These are phyloP conservation scores for Panicum virgatum DNA, from an alignment of 202 grass and related monocot species.

Conservation along the genomic window DNA sequence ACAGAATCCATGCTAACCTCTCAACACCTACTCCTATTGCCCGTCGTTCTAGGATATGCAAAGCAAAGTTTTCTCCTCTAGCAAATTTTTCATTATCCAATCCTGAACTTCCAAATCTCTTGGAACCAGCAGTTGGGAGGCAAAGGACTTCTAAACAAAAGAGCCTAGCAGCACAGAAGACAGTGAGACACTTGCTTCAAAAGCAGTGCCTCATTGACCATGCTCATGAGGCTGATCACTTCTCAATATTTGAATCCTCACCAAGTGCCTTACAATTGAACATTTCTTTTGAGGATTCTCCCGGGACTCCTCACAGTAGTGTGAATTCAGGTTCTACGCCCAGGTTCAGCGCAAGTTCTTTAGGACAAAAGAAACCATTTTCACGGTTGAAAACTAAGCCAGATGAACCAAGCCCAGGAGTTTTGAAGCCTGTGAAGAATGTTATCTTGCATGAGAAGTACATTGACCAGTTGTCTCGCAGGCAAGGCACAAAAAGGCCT, in stretches of 20 bases:
- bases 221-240: constrained; percentile 70
- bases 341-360: constrained; percentile 42
- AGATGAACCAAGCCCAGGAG: no score
- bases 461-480: constrained; percentile 64
- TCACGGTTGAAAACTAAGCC: constrained; percentile 42
- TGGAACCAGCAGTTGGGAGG: constrained; percentile 33
- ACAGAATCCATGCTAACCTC: constrained; percentile 67
- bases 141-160: constrained; percentile 55
- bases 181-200: constrained; percentile 70
- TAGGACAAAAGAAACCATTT: constrained; percentile 33
- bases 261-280: constrained; percentile 40
- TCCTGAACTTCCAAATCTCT: constrained; percentile 39
- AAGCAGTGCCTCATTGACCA: constrained; percentile 59
- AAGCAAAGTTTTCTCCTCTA: constrained; percentile 56
- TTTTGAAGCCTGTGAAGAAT: constrained; percentile 54
- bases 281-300: constrained; percentile 36
- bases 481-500: constrained; percentile 29
- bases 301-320: constrained; percentile 41
- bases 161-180: constrained; percentile 58
- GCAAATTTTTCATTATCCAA: constrained; percentile 60
- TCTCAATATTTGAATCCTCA: constrained; percentile 78
- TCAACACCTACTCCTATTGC: constrained; percentile 63
- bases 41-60: constrained; percentile 55
- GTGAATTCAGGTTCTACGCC: constrained; percentile 17
- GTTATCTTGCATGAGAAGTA: constrained; percentile 53